Evolutionary conservation across 139 green algal genomes (phyloP).

Genomic region (Yamagishiella unicocca): DNA sequence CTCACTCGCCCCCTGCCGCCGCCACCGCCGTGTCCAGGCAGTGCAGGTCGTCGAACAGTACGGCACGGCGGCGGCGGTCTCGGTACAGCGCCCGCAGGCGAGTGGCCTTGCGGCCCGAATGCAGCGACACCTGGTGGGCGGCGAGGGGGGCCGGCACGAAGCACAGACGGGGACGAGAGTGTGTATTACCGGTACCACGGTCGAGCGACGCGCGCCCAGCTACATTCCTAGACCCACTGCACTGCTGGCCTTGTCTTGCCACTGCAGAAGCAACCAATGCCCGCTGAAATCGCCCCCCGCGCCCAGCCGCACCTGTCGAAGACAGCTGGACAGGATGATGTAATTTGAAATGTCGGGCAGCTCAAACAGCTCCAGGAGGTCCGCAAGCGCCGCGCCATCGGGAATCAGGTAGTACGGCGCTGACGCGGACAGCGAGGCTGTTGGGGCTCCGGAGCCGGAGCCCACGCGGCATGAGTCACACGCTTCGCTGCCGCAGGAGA

Average conservation of each 20-base stretch:
- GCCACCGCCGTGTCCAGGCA: slow-evolving; percentile 46
- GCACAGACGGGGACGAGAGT: too few relatives aligned
- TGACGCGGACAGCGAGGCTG: slow-evolving; percentile 8
- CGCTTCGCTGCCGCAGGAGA: slow-evolving; percentile 53
- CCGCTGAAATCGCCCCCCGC: too few relatives aligned
- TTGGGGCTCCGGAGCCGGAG: not conserved
- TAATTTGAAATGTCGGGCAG: slow-evolving; percentile 55
- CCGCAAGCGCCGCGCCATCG: slow-evolving; percentile 49
- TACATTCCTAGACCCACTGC: too few relatives aligned
- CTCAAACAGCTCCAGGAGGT: slow-evolving; percentile 69
- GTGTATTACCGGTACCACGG: too few relatives aligned
- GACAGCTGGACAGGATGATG: slow-evolving; percentile 21
- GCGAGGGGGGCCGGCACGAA: too few relatives aligned
- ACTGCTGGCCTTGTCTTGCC: too few relatives aligned
- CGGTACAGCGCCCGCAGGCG: slow-evolving; percentile 70
- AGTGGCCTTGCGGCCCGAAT: slow-evolving; percentile 31
- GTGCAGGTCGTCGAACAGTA: slow-evolving; percentile 79
- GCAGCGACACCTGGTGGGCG: slow-evolving; percentile 4
- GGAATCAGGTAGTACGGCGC: slow-evolving; percentile 61
- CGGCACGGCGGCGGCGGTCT: slow-evolving; percentile 60
- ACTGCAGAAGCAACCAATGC: too few relatives aligned
- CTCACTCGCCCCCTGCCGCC: not conserved
- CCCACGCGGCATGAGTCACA: slow-evolving; percentile 23
- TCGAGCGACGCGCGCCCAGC: too few relatives aligned
- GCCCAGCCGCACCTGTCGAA: slow-evolving; percentile 5